Evolutionary conservation across 805 yeast genomes (phyloP).

Genomic region (Suhomyces sp.): DNA sequence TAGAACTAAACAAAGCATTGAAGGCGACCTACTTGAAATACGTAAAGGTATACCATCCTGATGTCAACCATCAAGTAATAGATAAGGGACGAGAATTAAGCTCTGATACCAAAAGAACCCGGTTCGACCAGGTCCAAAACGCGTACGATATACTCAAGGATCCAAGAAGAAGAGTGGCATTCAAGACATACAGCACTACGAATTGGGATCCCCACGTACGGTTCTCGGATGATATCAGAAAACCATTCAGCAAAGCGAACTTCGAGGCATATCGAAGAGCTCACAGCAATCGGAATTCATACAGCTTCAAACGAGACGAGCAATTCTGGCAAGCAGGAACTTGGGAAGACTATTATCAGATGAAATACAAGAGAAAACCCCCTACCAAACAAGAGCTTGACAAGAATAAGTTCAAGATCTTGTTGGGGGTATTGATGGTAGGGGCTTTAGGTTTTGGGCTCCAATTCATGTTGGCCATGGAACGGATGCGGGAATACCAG

Average conservation of each 20-base stretch:
- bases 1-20: slow-evolving; percentile 51
- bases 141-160: slow-evolving; percentile 47
- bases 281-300: slow-evolving; percentile 35
- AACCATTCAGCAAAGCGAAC: slow-evolving; percentile 12
- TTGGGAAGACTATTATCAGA: slow-evolving; percentile 61
- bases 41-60: slow-evolving; percentile 85
- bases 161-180: slow-evolving; percentile 46
- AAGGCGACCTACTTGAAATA: slow-evolving; percentile 32
- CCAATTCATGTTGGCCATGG: slow-evolving; percentile 40
- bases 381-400: slow-evolving; percentile 41
- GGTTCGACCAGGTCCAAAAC: slow-evolving; percentile 32
- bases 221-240: slow-evolving; percentile 7
- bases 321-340: slow-evolving; percentile 61
- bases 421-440: slow-evolving; percentile 39
- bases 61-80: slow-evolving; percentile 35
- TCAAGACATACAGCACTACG: slow-evolving; percentile 25
- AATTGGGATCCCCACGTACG: slow-evolving; percentile 7
- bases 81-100: slow-evolving; percentile 32
- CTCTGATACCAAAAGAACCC: slow-evolving; percentile 28
- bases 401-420: slow-evolving; percentile 44
- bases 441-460: slow-evolving; percentile 39
- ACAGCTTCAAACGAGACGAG: slow-evolving; percentile 34
- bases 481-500: slow-evolving; percentile 33
- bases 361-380: slow-evolving; percentile 36
- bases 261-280: slow-evolving; percentile 39